These are phyloP conservation scores for Eucalyptus fibrosa DNA, from an alignment of 345 rosid genomes.

Conservation along the genomic window DNA sequence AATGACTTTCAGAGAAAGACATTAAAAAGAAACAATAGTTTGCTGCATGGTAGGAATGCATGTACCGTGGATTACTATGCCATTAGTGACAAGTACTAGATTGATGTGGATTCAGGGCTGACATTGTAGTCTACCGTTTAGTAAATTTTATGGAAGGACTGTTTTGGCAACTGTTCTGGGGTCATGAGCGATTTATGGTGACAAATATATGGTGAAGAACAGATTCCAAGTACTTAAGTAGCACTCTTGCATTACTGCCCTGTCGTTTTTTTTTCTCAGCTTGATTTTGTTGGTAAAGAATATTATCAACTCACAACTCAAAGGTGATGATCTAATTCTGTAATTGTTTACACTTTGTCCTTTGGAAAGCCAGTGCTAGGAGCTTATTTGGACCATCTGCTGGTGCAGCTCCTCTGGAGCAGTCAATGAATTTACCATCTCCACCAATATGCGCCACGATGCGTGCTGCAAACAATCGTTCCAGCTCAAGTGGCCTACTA, in stretches of 20 bases:
- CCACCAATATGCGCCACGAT: not conserved
- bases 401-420: not conserved
- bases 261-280: no score
- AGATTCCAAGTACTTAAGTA: no score
- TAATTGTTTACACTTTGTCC: not conserved
- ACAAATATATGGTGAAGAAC: no score
- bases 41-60: not conserved
- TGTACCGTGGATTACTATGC: not conserved
- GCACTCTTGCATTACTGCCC: no score
- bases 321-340: not conserved
- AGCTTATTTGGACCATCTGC: not conserved
- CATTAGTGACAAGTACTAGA: not conserved
- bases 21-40: not conserved
- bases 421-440: not conserved
- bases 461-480: not conserved
- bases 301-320: not conserved
- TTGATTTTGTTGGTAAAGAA: not conserved
- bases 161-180: no score
- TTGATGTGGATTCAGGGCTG: not conserved
- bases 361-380: not conserved
- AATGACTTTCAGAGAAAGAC: not conserved
- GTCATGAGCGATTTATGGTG: no score
- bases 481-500: not conserved
- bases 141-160: not conserved
- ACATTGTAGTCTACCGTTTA: not conserved